phyloP scores from a whole-genome alignment of 805 yeast genomes.

The Metschnikowia reukaufii region DNA sequence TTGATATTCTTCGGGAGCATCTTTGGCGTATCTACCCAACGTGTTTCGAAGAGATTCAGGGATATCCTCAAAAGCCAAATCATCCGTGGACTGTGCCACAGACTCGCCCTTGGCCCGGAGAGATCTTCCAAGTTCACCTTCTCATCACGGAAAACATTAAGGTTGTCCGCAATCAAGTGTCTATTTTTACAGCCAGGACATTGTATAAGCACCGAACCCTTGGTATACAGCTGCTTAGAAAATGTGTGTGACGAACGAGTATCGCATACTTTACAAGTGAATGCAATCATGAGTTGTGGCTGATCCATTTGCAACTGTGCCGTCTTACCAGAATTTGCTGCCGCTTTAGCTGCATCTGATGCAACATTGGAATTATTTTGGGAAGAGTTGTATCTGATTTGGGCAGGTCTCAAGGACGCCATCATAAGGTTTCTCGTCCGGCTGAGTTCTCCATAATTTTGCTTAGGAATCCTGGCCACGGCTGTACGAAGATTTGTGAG shows the following conservation, averaged over 20 bases:
- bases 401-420: neutral
- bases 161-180: slow-evolving; percentile 81
- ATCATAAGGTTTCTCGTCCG: neutral
- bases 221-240: slow-evolving; percentile 86
- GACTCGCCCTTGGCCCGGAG: slow-evolving; percentile 73
- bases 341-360: neutral
- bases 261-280: slow-evolving; percentile 87
- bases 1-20: slow-evolving; percentile 52
- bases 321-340: neutral
- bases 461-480: slow-evolving; percentile 2
- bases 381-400: slow-evolving; percentile 5
- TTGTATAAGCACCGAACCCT: slow-evolving; percentile 83
- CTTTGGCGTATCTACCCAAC: slow-evolving; percentile 68
- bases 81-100: slow-evolving; percentile 62
- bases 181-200: slow-evolving; percentile 90
- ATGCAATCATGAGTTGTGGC: slow-evolving; percentile 82
- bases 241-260: slow-evolving; percentile 85
- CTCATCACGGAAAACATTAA: slow-evolving; percentile 74
- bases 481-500: neutral
- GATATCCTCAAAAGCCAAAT: slow-evolving; percentile 66
- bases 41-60: slow-evolving; percentile 52
- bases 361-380: neutral
- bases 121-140: slow-evolving; percentile 79
- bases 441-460: neutral
- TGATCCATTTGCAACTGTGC: slow-evolving; percentile 56